phyloP scores from a whole-genome alignment of 2,329 filamentous ascomycete species.

The Stylonectria norvegica region DNA sequence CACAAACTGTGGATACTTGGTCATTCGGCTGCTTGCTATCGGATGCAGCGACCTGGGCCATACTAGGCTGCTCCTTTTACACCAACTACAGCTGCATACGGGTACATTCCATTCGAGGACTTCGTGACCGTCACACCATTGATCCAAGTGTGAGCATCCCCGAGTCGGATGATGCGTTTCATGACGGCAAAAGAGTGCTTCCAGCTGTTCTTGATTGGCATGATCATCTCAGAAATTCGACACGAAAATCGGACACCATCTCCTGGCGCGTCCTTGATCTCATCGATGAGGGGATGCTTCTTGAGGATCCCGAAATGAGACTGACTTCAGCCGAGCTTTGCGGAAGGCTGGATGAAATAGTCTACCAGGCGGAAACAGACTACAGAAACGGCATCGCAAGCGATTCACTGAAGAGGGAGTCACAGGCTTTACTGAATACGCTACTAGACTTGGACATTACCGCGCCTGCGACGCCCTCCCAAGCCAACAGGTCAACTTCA shows the following conservation, averaged over 20 bases:
- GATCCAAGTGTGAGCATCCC: background rate
- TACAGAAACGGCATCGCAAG: background rate
- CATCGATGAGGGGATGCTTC: conserved; percentile 2
- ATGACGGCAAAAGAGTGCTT: conserved; percentile 1
- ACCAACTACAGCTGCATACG: background rate
- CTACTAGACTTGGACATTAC: background rate
- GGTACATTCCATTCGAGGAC: background rate
- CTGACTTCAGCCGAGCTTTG: conserved; percentile 1
- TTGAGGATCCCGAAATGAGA: background rate
- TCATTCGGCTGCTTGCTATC: conserved; percentile 6
- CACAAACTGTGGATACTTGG: conserved; percentile 5
- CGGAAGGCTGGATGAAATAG: background rate
- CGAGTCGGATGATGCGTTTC: background rate
- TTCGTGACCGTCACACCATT: background rate
- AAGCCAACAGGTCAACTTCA: too few relatives aligned
- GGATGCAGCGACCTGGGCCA: conserved; percentile 1
- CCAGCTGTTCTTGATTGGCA: conserved; percentile 1
- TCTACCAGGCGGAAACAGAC: background rate
- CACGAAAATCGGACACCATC: conserved; percentile 1
- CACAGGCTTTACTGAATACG: background rate
- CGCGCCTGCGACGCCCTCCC: background rate
- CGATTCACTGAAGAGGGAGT: background rate
- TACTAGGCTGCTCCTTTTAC: conserved; percentile 1
- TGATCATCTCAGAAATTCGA: conserved; percentile 5
- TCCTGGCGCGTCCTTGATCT: conserved; percentile 3